Percentiles rank a stretch among this genome's conserved stretches.
Evolutionary conservation across 208 protist genomes (phyloP).

Genomic region (Acanthamoeba culbertsoni): DNA sequence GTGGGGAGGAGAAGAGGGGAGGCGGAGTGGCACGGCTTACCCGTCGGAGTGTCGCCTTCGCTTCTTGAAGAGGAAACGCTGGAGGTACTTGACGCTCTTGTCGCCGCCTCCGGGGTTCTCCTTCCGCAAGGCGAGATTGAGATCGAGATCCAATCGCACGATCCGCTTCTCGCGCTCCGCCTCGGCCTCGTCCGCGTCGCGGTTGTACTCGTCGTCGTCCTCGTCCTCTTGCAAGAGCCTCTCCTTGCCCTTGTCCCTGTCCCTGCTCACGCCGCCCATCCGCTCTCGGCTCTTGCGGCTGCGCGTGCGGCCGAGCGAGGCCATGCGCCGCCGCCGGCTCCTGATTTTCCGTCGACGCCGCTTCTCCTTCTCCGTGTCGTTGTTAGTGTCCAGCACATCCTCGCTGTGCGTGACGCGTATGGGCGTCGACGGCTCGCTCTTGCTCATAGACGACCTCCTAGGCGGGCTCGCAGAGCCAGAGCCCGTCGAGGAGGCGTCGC

Average conservation of each 20-base stretch:
- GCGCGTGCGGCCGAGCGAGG: background rate
- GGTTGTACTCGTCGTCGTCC: background rate
- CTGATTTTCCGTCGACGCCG: background rate
- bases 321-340: background rate
- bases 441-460: no score
- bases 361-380: constrained; percentile 41
- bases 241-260: background rate
- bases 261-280: background rate
- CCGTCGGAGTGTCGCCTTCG: background rate
- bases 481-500: background rate
- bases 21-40: no score
- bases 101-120: background rate
- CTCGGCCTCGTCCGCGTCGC: constrained; percentile 13
- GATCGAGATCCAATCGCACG: constrained; percentile 1
- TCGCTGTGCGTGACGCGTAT: background rate
- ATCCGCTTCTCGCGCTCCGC: constrained; percentile 4
- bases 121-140: constrained; percentile 20
- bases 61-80: constrained; percentile 53
- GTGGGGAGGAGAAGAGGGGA: no score
- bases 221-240: no score
- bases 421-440: constrained; percentile 18
- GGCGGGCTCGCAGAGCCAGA: no score
- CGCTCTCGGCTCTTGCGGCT: background rate
- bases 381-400: background rate
- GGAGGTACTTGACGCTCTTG: constrained; percentile 46